Evolutionary conservation across 495 filamentous ascomycete species (phyloP).

Genomic region (Tuber microsphaerosporum): DNA sequence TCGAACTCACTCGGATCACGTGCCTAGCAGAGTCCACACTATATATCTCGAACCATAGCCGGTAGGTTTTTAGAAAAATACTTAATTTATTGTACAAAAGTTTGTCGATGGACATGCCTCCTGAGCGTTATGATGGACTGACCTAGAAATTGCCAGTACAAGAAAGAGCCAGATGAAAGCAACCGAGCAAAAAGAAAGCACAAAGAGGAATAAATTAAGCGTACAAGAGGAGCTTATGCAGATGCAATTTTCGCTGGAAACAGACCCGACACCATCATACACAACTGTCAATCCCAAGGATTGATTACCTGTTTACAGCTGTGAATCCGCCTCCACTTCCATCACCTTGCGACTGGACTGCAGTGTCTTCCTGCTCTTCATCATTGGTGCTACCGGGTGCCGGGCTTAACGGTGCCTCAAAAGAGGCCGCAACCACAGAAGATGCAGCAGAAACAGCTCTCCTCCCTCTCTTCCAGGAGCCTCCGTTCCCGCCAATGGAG

Average conservation of each 20-base stretch:
- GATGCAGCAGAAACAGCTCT: constrained; percentile 38
- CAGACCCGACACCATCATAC: constrained; percentile 1
- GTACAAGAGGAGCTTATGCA: neutral
- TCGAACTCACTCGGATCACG: neutral
- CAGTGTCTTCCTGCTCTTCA: constrained; percentile 41
- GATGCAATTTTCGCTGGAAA: constrained; percentile 3
- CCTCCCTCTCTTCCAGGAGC: constrained; percentile 29
- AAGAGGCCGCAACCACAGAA: constrained; percentile 32
- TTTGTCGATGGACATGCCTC: neutral
- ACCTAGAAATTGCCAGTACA: neutral
- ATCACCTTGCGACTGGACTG: constrained; percentile 17
- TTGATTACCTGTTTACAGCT: constrained; percentile 43
- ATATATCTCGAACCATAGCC: too few species aligned
- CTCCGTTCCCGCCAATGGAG: constrained; percentile 25
- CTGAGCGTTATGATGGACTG: neutral
- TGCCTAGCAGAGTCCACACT: neutral
- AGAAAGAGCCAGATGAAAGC: neutral
- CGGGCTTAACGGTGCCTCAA: constrained; percentile 33
- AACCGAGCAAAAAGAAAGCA: neutral
- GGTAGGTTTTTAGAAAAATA: neutral
- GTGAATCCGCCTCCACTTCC: constrained; percentile 42
- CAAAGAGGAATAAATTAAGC: neutral
- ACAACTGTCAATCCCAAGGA: neutral
- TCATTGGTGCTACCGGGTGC: constrained; percentile 35
- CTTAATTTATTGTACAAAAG: neutral